phyloP scores from a whole-genome alignment of 768 basidiomycete species.

The Leucosporidium scottii region DNA sequence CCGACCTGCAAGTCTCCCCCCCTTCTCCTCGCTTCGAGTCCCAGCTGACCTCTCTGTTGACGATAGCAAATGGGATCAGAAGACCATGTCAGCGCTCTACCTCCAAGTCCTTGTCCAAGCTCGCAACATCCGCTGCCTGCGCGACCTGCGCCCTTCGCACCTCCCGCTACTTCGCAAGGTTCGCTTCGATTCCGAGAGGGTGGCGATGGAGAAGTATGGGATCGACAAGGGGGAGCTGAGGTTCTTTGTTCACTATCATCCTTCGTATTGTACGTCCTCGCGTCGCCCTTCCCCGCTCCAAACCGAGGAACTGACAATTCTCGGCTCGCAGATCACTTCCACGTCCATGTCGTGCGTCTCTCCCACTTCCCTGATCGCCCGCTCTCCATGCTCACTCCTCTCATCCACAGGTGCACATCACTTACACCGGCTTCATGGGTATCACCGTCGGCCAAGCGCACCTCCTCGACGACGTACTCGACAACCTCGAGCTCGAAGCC shows the following conservation, averaged over 20 bases:
- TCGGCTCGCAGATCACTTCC: slow-evolving; percentile 33
- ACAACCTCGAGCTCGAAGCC: slow-evolving; percentile 32
- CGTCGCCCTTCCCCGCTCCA: not conserved
- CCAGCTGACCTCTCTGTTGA: not conserved
- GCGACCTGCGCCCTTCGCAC: slow-evolving; percentile 65
- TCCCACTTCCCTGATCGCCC: not conserved
- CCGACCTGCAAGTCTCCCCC: slow-evolving; percentile 55
- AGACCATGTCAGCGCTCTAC: slow-evolving; percentile 68
- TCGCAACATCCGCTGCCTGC: slow-evolving; percentile 58
- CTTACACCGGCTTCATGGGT: slow-evolving; percentile 56
- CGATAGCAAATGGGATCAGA: slow-evolving; percentile 75
- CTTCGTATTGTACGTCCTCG: slow-evolving; percentile 71
- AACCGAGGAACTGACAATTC: not conserved
- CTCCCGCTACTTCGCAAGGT: slow-evolving; percentile 63
- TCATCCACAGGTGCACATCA: slow-evolving; percentile 56
- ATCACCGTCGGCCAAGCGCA: slow-evolving; percentile 87
- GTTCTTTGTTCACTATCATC: slow-evolving; percentile 90
- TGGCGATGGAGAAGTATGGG: slow-evolving; percentile 61
- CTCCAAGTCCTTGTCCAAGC: slow-evolving; percentile 69
- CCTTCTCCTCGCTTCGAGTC: not conserved
- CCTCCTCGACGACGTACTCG: slow-evolving; percentile 81
- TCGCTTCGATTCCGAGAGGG: slow-evolving; percentile 49
- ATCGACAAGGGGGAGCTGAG: slow-evolving; percentile 58
- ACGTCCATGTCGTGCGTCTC: slow-evolving; percentile 34
- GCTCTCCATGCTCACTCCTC: not conserved